These are phyloP conservation scores for Boletellus sp. DNA, from an alignment of 768 basidiomycete species.

Conservation along the genomic window DNA sequence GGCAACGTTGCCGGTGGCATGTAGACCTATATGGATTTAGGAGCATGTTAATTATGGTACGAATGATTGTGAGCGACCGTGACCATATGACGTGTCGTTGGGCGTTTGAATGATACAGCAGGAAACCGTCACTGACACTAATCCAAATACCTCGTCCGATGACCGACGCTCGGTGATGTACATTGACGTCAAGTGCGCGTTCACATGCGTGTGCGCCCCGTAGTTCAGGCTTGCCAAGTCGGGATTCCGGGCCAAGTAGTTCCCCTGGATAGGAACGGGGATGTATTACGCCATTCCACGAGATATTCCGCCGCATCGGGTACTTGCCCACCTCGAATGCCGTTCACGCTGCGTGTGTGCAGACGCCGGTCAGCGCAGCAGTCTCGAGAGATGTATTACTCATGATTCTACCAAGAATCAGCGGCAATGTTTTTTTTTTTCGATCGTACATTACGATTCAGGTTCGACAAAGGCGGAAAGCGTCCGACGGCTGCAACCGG, in stretches of 20 bases:
- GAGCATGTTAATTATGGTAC: conserved; percentile 90
- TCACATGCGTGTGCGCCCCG: not conserved
- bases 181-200: not conserved
- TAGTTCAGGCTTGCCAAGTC: not conserved
- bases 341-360: not conserved
- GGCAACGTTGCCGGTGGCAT: not conserved
- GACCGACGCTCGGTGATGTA: not conserved
- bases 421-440: too few relatives aligned
- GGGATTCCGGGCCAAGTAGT: not conserved
- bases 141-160: not conserved
- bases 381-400: too few relatives aligned
- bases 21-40: conserved; percentile 93
- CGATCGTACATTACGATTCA: too few relatives aligned
- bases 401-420: too few relatives aligned
- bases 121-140: not conserved
- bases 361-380: not conserved
- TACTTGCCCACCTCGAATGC: not conserved
- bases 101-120: not conserved
- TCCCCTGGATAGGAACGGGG: not conserved
- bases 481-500: not conserved
- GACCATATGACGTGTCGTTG: not conserved
- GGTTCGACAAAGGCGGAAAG: too few relatives aligned
- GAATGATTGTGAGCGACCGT: conserved; percentile 53
- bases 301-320: not conserved
- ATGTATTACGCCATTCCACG: not conserved